Conservation (phyloP, 441 rosid species). For the Adansonia rubrostipa region DNA sequence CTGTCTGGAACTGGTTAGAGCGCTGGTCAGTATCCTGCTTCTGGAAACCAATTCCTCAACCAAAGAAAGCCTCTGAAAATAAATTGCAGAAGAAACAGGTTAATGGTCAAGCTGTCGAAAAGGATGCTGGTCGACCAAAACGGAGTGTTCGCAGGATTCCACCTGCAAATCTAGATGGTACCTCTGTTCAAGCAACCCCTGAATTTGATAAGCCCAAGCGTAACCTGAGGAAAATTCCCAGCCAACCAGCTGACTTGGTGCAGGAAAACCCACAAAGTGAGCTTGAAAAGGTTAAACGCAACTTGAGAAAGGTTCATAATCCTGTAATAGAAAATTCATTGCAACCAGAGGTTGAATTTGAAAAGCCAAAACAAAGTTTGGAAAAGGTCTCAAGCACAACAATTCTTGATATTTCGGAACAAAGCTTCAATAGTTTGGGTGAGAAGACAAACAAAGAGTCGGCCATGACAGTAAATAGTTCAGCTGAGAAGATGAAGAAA, state of each 20-base stretch:
- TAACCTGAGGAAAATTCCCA: conserved; percentile 57
- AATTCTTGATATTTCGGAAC: conserved; percentile 41
- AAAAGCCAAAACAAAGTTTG: conserved; percentile 57
- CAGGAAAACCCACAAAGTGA: conserved; percentile 64
- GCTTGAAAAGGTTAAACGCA: conserved; percentile 89
- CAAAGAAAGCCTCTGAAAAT: conserved; percentile 47
- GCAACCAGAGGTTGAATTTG: conserved; percentile 59
- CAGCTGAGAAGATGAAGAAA: conserved; percentile 37
- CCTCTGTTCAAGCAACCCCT: conserved; percentile 43
- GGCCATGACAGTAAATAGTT: conserved; percentile 30
- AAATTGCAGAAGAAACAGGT: conserved; percentile 59
- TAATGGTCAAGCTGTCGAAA: conserved; percentile 53
- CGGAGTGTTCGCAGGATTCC: conserved; percentile 66
- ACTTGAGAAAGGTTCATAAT: conserved; percentile 83
- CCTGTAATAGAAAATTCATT: conserved; percentile 63
- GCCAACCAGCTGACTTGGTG: conserved; percentile 49
- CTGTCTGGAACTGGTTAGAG: conserved; percentile 74
- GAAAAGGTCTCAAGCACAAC: conserved; percentile 49
- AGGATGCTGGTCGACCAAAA: conserved; percentile 67
- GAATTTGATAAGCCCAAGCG: conserved; percentile 81
- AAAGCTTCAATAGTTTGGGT: conserved; percentile 35
- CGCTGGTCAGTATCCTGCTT: conserved; percentile 76
- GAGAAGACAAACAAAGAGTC: conserved; percentile 48
- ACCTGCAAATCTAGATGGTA: conserved; percentile 54
- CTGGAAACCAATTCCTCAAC: conserved; percentile 79